Base-by-base conservation (phyloP, 371 early-diverging fungal species). In the Rhizomucor miehei region DNA sequence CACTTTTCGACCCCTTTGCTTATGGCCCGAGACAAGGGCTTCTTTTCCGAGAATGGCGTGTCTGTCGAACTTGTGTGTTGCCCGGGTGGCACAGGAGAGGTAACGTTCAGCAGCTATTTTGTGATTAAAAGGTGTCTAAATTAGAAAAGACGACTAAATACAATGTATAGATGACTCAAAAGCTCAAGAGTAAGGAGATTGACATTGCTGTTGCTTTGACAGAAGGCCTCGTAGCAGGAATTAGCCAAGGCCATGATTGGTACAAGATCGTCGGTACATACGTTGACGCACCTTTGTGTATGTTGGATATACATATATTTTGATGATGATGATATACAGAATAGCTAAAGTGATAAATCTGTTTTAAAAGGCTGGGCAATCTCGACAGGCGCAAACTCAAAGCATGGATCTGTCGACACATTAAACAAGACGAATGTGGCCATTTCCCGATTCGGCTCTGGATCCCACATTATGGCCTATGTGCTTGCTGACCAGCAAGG, bases 1-100 rank as follows among this genome's bases (percentile, higher is more conserved):
- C 93, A 93, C 66, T 93, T 93, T 66, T 90, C 90, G 0, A 85
- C 88, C 5, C 93, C 93, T 16, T 71, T 93, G 48, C 82, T 86
- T 65, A 77, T 84, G 58, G 87, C 84, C 1, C 71, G 71, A 38
- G 85, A 85, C 40, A 67, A 73, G 19, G 86, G 79, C n/a, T 80
- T 76, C 54, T 79, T 89, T 53, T 63, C 65, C 25, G 76, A 78
- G 11, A 57, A 69, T 19, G 77, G 79, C 11, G 73, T 87, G 12
- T 72, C 84, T 39, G 79, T 90, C 50, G 84, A 88, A 34, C 69
- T 89, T 29, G 79, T 82, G 17, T 80, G 76, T 46, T 83, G 85
- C 46, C 88, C 87, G 35, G 83, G 88, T 63, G 87, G 87, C 12
- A 87, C 87, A n/a, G 87, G 87, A 21, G 86, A 87, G 70, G 87